phyloP scores from a whole-genome alignment of 148 eudicot species.

The Hydrangea macrophylla region DNA sequence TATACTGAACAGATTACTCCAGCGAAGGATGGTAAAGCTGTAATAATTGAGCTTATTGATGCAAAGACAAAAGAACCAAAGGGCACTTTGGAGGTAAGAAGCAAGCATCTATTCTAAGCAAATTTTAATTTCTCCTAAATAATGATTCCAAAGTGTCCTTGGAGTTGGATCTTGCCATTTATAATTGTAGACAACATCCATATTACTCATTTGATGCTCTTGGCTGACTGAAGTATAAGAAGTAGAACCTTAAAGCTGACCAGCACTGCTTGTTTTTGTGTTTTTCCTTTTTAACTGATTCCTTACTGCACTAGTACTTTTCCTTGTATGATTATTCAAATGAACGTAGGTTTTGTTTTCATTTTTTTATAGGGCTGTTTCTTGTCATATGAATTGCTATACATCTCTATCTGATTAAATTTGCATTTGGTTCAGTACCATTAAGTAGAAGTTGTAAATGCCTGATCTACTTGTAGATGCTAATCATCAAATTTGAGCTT shows the following conservation, averaged over 20 bases:
- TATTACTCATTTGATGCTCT: too few relatives aligned
- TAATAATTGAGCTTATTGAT: constrained; percentile 89
- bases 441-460: neutral
- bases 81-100: constrained; percentile 79
- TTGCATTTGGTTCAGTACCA: neutral
- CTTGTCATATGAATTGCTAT: neutral
- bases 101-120: constrained; percentile 2
- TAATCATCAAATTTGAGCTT: neutral
- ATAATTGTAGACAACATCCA: neutral
- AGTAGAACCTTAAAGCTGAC: too few relatives aligned
- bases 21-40: constrained; percentile 97
- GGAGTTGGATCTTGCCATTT: too few relatives aligned
- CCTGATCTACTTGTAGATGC: neutral
- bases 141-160: neutral
- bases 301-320: too few relatives aligned
- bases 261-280: too few relatives aligned
- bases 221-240: too few relatives aligned
- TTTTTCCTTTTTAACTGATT: too few relatives aligned
- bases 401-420: too few relatives aligned
- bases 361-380: neutral
- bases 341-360: neutral
- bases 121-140: neutral
- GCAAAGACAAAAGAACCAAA: constrained; percentile 94
- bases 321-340: too few relatives aligned
- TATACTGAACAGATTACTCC: constrained; percentile 75